Evolutionary conservation across 2,329 filamentous ascomycete species (phyloP).

Genomic region (Diplocarpon rosae): DNA sequence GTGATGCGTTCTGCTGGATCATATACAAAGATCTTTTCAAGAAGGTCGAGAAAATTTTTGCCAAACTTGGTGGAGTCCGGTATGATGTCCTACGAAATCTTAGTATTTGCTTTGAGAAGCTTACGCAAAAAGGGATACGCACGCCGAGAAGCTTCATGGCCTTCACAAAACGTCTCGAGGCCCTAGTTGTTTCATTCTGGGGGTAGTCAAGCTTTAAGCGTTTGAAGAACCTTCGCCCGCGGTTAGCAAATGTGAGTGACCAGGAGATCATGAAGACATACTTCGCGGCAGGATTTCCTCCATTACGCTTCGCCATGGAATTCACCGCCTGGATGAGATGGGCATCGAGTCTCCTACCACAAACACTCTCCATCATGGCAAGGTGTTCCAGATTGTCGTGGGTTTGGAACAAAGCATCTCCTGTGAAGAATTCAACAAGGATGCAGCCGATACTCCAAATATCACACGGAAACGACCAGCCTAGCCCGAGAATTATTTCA

Average conservation of each 20-base stretch:
- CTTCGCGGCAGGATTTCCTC: constrained; percentile 53
- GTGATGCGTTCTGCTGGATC: constrained; percentile 55
- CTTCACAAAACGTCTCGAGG: constrained; percentile 55
- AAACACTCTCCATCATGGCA: constrained; percentile 66
- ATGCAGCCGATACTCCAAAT: constrained; percentile 69
- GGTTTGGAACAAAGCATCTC: constrained; percentile 60
- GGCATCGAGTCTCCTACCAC: constrained; percentile 46
- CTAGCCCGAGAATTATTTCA: constrained; percentile 59
- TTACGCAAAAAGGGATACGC: constrained; percentile 23
- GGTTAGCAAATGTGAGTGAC: constrained; percentile 23
- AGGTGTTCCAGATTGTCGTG: constrained; percentile 63
- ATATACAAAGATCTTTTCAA: constrained; percentile 58
- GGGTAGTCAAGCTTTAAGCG: constrained; percentile 55
- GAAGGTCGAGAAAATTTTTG: constrained; percentile 50
- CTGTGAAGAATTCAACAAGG: constrained; percentile 61
- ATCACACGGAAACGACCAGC: constrained; percentile 62
- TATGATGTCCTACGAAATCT: constrained; percentile 48
- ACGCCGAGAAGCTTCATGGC: constrained; percentile 61
- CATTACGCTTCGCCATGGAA: constrained; percentile 44
- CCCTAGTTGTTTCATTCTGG: constrained; percentile 49
- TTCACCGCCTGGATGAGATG: constrained; percentile 47
- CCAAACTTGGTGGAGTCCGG: constrained; percentile 48
- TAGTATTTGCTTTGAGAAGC: neutral
- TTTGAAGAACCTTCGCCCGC: constrained; percentile 50
- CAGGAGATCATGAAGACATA: constrained; percentile 29